These are phyloP conservation scores for Hyphodiscus hymeniophilus DNA, from an alignment of 495 filamentous ascomycete genomes.

Conservation along the genomic window DNA sequence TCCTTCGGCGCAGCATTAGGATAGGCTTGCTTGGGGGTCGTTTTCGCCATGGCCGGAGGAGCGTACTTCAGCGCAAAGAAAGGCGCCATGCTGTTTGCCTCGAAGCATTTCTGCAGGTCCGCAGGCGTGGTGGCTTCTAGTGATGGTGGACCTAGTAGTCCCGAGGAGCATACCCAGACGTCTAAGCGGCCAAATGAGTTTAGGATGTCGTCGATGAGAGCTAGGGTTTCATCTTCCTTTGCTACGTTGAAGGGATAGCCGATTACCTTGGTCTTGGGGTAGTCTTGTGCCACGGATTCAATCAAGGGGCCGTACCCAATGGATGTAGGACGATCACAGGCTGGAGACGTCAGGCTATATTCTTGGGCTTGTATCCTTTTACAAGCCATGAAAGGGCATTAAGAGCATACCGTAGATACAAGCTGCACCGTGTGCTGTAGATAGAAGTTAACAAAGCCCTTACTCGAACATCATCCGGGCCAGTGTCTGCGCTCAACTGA, in stretches of 20 bases:
- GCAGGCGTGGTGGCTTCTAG: constrained; percentile 44
- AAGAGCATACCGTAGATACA: constrained; percentile 45
- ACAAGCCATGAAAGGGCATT: neutral
- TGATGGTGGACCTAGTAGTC: constrained; percentile 47
- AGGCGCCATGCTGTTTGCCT: constrained; percentile 48
- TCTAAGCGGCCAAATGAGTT: constrained; percentile 51
- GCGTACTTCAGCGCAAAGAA: constrained; percentile 58
- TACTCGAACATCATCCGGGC: neutral
- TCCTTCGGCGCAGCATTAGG: constrained; percentile 52
- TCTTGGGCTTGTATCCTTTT: neutral
- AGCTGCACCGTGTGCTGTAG: constrained; percentile 50
- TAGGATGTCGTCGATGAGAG: constrained; percentile 52
- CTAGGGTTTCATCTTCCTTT: constrained; percentile 49
- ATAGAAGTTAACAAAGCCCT: constrained; percentile 8
- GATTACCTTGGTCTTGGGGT: constrained; percentile 49
- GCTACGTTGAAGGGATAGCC: constrained; percentile 47
- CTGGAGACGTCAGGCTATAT: constrained; percentile 4
- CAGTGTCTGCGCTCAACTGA: neutral
- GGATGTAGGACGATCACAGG: constrained; percentile 16
- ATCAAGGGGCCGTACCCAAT: constrained; percentile 21
- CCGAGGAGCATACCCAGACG: constrained; percentile 49
- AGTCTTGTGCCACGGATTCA: constrained; percentile 26
- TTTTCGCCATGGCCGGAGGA: constrained; percentile 52
- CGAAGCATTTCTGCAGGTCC: constrained; percentile 46
- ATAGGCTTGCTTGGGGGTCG: constrained; percentile 42